Percentiles rank a stretch among this genome's conserved stretches.
Conservation (phyloP, 2,329 filamentous ascomycete genomes). For the Fusarium pseudonygamai region DNA sequence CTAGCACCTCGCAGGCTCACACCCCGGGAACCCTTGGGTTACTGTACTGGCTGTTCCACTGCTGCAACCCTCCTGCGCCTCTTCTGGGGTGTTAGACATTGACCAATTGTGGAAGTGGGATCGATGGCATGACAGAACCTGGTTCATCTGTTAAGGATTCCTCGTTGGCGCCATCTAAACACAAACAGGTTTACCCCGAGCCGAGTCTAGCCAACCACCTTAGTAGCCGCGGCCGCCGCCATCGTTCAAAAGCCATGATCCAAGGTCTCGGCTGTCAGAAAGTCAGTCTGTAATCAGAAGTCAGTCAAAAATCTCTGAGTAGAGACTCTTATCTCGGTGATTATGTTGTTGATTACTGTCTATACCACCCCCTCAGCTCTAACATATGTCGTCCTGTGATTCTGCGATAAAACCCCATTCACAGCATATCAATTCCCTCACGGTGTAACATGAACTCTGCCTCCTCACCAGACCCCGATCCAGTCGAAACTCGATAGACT, state of each 20-base stretch:
- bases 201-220: constrained; percentile 23
- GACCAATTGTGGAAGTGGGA: constrained; percentile 32
- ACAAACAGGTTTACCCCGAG: constrained; percentile 28
- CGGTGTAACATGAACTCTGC: background rate
- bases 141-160: constrained; percentile 17
- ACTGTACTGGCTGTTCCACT: constrained; percentile 1
- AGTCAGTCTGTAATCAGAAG: background rate
- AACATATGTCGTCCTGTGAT: background rate
- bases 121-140: background rate
- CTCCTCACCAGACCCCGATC: constrained; percentile 8
- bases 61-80: constrained; percentile 40
- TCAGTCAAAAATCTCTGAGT: background rate
- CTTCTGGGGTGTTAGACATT: constrained; percentile 17
- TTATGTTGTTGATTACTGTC: background rate
- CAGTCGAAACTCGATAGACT: constrained; percentile 27
- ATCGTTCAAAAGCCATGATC: constrained; percentile 25
- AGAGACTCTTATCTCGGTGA: background rate
- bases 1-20: constrained; percentile 16
- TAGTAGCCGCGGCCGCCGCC: constrained; percentile 27
- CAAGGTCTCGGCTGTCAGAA: constrained; percentile 2
- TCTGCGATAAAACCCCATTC: background rate
- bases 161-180: background rate
- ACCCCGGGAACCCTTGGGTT: constrained; percentile 19
- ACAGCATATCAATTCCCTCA: background rate
- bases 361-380: background rate